Percentiles rank a stretch among this genome's conserved stretches.
phyloP scores from a whole-genome alignment of 2,329 filamentous ascomycete genomes.

The Corniculantispora saksenae region DNA sequence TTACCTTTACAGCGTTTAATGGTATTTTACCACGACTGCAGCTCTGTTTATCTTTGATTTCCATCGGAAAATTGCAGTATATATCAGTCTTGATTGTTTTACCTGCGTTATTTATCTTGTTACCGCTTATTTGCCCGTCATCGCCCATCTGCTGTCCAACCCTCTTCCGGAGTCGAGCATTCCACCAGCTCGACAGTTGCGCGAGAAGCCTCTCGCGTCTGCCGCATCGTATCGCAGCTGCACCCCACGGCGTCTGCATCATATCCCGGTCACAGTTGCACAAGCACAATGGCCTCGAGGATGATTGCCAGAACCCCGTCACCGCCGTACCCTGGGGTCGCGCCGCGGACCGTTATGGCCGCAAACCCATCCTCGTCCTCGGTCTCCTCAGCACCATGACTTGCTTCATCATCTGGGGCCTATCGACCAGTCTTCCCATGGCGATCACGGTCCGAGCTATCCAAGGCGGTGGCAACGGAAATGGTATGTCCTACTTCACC shows the following conservation, averaged over 20 bases:
- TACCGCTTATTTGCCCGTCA: constrained; percentile 6
- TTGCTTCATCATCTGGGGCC: constrained; percentile 79
- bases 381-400: constrained; percentile 79
- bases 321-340: constrained; percentile 71
- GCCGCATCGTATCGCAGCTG: not conserved
- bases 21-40: constrained; percentile 1
- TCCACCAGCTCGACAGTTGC: not conserved
- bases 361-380: constrained; percentile 77
- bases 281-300: constrained; percentile 34
- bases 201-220: constrained; percentile 5
- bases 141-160: not conserved
- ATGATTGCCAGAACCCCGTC: constrained; percentile 54
- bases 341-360: constrained; percentile 74
- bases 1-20: constrained; percentile 7
- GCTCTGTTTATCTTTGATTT: constrained; percentile 9
- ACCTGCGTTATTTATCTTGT: constrained; percentile 1
- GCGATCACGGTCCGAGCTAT: constrained; percentile 75
- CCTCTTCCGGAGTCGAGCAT: not conserved
- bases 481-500: constrained; percentile 51
- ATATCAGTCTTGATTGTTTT: constrained; percentile 10
- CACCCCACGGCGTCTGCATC: not conserved
- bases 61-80: not conserved
- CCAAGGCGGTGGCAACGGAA: constrained; percentile 85
- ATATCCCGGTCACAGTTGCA: not conserved
- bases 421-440: constrained; percentile 78